Evolutionary conservation across 305 asterid species (phyloP).

Genomic region (Solanum hybrid): DNA sequence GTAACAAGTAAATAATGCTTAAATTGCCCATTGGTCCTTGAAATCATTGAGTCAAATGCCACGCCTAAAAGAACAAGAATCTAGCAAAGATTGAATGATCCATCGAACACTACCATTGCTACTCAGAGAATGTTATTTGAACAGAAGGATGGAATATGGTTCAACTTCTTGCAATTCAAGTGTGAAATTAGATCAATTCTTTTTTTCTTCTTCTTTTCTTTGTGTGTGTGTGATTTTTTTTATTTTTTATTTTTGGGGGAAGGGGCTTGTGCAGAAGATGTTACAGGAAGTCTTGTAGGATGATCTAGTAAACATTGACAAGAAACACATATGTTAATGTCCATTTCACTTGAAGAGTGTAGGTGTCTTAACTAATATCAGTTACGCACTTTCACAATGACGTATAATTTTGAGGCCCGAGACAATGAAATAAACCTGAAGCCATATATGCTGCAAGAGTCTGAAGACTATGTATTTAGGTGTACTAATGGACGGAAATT

Average conservation of each 20-base stretch:
- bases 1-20: neutral
- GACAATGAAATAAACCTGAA: constrained; percentile 50
- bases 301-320: neutral
- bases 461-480: constrained; percentile 50
- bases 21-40: neutral
- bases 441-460: constrained; percentile 61
- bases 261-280: neutral
- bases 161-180: neutral
- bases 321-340: neutral
- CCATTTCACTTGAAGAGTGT: neutral
- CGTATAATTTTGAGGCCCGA: constrained; percentile 11
- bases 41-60: neutral
- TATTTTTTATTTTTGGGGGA: neutral
- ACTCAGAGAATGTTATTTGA: neutral
- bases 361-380: neutral
- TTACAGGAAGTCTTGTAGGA: neutral
- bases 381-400: neutral
- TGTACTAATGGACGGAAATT: constrained; percentile 31
- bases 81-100: neutral
- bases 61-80: neutral
- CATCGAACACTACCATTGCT: neutral
- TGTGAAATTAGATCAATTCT: neutral
- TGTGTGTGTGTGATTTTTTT: neutral
- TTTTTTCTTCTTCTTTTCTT: neutral
- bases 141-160: neutral